These are phyloP conservation scores for Neurospora sp. DNA, from an alignment of 495 filamentous ascomycete species.

Conservation along the genomic window DNA sequence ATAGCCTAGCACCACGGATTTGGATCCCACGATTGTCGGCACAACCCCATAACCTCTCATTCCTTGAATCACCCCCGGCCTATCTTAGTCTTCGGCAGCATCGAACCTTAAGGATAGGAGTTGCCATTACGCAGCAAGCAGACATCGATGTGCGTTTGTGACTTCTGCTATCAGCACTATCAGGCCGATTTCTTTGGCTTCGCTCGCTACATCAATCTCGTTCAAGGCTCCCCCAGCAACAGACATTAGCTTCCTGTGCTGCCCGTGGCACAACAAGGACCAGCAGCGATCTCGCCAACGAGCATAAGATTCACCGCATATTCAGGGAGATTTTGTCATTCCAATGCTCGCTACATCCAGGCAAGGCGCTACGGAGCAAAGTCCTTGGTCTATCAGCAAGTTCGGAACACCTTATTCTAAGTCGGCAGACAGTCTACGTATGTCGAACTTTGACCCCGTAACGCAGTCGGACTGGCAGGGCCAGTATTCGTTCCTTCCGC, in stretches of 20 bases:
- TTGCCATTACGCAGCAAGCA: neutral
- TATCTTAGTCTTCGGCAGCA: neutral
- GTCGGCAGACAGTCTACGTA: slow-evolving; percentile 42
- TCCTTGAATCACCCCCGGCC: neutral
- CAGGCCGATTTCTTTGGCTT: neutral
- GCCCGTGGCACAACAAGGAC: slow-evolving; percentile 10
- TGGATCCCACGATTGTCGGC: neutral
- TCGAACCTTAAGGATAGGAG: neutral
- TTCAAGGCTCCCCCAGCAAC: neutral
- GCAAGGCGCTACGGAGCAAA: slow-evolving; percentile 46
- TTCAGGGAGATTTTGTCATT: slow-evolving; percentile 14
- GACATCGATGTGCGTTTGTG: neutral
- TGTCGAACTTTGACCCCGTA: slow-evolving; percentile 48
- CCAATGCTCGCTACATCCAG: slow-evolving; percentile 51
- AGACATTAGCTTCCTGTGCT: slow-evolving; percentile 1
- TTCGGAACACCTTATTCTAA: slow-evolving; percentile 43
- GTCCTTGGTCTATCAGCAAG: slow-evolving; percentile 49
- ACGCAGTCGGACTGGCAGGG: slow-evolving; percentile 52
- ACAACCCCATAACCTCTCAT: neutral
- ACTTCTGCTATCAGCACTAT: neutral
- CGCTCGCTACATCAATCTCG: neutral
- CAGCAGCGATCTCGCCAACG: slow-evolving; percentile 6
- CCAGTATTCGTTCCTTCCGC: slow-evolving; percentile 45
- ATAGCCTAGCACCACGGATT: neutral
- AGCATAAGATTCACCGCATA: slow-evolving; percentile 12